Evolutionary conservation across 129 eudicot species (phyloP), one percentile per base, ranked within the genome.

Genomic region (Cynara cardunculus): DNA sequence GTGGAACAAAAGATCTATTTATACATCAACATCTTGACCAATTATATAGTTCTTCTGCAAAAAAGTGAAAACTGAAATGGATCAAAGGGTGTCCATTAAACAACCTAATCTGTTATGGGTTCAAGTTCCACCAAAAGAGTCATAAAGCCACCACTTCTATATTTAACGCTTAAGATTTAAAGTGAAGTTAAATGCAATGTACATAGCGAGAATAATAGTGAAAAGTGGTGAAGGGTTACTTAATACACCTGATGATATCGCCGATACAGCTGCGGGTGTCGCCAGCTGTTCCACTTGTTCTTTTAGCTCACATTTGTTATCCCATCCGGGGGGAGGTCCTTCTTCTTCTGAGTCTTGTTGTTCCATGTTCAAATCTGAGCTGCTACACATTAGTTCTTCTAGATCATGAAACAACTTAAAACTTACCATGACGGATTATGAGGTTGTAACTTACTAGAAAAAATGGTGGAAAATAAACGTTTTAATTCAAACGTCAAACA

Each of bases 291-390:
- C 79, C 11, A 21, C 73, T 66, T 68, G 71, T 71, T 79, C 81
- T 35, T 75, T 34, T 5, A 80, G 83, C 34, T 78, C 84, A 85
- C 49, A 18, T 0, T 22, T 28, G n/a, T 27, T 32, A 75, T 89
- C 85, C 90, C 90, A 86, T 64, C 88, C 92, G 2, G 87, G 87
- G n/a, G 90, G 87, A 22, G 74, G 88, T 41, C 87, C 87, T 14
- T 82, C 85, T 18, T 83, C 86, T 35, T 80, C 89, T 9, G 81
- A 77, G 26, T 83, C 73, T 69, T 83, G 71, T 25, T 46, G 76
- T 49, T 69, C 83, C 85, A 85, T 82, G 56, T 82, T 53, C 21
- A 82, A 72, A 82, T 88, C 91, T 85, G 88, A 75, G 78, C 65
- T 71, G 21, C 78, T 28, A 74, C 24, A 74, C 4, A 28, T 74